Percentiles rank a stretch among this genome's conserved stretches.
phyloP scores from a whole-genome alignment of 345 rosid genomes.

The Punica granatum region DNA sequence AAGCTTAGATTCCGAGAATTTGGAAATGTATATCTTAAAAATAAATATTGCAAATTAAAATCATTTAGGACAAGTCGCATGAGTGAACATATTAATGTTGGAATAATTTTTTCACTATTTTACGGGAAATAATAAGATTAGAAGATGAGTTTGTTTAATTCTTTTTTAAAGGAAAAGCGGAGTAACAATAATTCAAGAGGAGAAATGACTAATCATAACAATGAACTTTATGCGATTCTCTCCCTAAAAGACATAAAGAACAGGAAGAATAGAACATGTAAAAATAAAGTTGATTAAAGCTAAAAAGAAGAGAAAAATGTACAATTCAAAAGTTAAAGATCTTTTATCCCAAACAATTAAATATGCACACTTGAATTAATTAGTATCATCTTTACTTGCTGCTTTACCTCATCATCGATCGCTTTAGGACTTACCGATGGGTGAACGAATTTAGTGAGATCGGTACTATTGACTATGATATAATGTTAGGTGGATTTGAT shows the following conservation, averaged over 20 bases:
- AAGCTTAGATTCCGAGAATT: too few species aligned
- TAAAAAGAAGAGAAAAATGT: not conserved
- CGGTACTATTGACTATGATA: not conserved
- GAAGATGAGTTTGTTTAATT: too few species aligned
- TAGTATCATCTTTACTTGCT: not conserved
- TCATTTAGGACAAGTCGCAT: not conserved
- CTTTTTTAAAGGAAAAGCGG: too few species aligned
- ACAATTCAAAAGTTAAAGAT: not conserved
- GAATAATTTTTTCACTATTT: not conserved
- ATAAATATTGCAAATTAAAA: too few species aligned
- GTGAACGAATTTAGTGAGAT: not conserved
- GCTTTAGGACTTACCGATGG: not conserved
- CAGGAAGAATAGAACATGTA: not conserved
- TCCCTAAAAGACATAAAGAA: not conserved
- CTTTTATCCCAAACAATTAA: not conserved
- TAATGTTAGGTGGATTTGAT: not conserved
- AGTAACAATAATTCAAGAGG: too few species aligned
- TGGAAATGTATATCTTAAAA: too few species aligned
- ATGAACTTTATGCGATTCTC: conserved; percentile 2
- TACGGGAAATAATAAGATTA: not conserved
- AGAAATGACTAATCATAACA: not conserved
- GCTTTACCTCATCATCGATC: not conserved
- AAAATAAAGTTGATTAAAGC: not conserved
- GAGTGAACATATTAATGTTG: not conserved
- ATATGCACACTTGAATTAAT: not conserved